These are phyloP conservation scores for Phlegmacium glaucopus DNA, from an alignment of 768 basidiomycete genomes.

Conservation along the genomic window DNA sequence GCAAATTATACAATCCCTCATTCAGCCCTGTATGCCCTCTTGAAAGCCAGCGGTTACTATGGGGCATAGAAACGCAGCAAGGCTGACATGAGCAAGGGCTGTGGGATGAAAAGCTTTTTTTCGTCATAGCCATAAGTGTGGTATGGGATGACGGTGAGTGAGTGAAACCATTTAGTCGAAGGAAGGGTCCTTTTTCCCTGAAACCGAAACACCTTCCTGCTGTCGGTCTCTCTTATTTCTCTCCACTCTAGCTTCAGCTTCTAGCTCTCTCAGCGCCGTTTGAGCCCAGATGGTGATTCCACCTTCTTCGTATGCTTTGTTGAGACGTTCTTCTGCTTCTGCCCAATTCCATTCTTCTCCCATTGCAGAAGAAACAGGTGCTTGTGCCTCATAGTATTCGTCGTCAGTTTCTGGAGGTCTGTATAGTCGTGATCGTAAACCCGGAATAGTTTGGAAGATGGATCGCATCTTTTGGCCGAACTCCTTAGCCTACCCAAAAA, in stretches of 20 bases:
- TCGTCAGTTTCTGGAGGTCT: slow-evolving; percentile 35
- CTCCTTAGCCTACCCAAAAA: slow-evolving; percentile 43
- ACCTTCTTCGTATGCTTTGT: slow-evolving; percentile 53
- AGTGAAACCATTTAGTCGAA: neutral
- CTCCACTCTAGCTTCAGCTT: slow-evolving; percentile 54
- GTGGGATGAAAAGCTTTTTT: neutral
- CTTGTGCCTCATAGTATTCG: slow-evolving; percentile 13
- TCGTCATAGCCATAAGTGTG: neutral
- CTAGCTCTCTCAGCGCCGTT: slow-evolving; percentile 50
- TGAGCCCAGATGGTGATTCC: slow-evolving; percentile 56
- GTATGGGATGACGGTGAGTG: neutral
- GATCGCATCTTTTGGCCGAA: slow-evolving; percentile 58
- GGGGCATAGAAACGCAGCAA: neutral
- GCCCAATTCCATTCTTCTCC: slow-evolving; percentile 47
- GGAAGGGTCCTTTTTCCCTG: neutral
- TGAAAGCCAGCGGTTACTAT: neutral
- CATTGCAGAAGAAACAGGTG: slow-evolving; percentile 18
- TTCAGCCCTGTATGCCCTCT: neutral
- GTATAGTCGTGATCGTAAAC: slow-evolving; percentile 50
- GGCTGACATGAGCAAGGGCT: neutral
- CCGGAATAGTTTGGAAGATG: slow-evolving; percentile 44
- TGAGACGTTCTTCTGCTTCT: slow-evolving; percentile 51
- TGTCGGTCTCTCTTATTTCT: slow-evolving; percentile 32
- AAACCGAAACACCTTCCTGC: neutral
- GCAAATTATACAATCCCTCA: neutral